Base-by-base conservation (phyloP, 148 eudicot genomes). In the Chenopodium berlandieri region DNA sequence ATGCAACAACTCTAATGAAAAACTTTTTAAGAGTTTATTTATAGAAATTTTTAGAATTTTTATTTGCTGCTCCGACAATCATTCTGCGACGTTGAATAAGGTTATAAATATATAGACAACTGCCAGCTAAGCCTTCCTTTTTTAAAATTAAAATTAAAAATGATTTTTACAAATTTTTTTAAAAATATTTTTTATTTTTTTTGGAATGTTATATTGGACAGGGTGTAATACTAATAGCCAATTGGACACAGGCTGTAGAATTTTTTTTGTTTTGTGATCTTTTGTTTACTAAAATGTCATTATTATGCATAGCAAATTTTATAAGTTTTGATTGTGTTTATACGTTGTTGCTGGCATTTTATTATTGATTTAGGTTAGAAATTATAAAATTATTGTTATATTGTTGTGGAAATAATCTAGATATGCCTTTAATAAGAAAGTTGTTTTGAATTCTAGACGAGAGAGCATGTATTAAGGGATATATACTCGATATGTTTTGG, bases 41-140 rank as follows among this genome's bases (percentile, higher is more conserved):
- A 73, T 73, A 46, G 31, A 47, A n/a, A 44, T 3, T 22, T 23
- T 1, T 7, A 9, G 20, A 27, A 25, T 74, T 48, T 67, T 14
- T 16, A 60, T 71, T 34, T 65, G 56, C 22, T 63, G 72, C 34
- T 77, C 58, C 71, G 79, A 70, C 82, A 83, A 83, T 79, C 78
- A 75, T 58, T 75, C 79, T 58, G 48, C 78, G 69, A 83, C 30
- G 63, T 19, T 14, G 25, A 58, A 47, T 63, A 60, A 74, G 82
- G 76, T 56, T 79, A 34, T 83, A 63, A 79, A 69, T 84, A 84
- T 84, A 84, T 84, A 84, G 80, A 77, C 86, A 84, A 22, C 30
- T 2, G 76, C 82, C 86, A 84, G 83, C 82, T 58, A 75, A 25
- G 50, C 63, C 10, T 12, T 32, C 31, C 44, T 54, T 68, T 72